Percentiles rank a stretch among this genome's conserved stretches.
phyloP scores from a whole-genome alignment of 2,329 filamentous ascomycete genomes.

The Dothidotthia symphoricarpi region DNA sequence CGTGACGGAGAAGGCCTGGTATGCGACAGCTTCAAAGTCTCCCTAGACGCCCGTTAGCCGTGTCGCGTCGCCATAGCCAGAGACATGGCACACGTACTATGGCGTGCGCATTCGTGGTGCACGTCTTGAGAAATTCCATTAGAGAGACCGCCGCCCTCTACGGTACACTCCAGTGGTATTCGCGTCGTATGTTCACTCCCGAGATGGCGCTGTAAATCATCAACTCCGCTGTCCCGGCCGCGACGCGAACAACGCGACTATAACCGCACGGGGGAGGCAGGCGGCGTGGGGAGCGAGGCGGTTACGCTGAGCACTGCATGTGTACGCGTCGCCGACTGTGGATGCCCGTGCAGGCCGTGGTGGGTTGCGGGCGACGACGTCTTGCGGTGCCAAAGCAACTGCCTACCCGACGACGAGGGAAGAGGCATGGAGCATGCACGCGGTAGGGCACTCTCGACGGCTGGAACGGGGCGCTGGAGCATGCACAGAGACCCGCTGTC shows the following conservation, averaged over 20 bases:
- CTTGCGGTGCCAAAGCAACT: too few species aligned
- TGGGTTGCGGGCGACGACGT: too few species aligned
- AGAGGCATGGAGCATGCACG: too few species aligned
- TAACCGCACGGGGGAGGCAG: constrained; percentile 2
- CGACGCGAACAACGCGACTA: constrained; percentile 16
- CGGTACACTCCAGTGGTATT: constrained; percentile 41
- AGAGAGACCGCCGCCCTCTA: constrained; percentile 35
- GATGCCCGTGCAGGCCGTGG: too few species aligned
- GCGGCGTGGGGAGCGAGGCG: background rate
- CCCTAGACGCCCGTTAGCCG: constrained; percentile 27
- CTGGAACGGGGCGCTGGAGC: background rate
- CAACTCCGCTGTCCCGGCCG: constrained; percentile 29
- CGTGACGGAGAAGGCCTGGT: constrained; percentile 37
- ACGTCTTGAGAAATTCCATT: constrained; percentile 43
- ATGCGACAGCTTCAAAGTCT: constrained; percentile 40
- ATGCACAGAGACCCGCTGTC: too few species aligned
- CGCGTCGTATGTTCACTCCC: constrained; percentile 37
- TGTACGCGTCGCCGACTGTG: too few species aligned
- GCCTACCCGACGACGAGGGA: too few species aligned
- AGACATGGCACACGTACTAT: too few species aligned
- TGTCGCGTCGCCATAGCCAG: too few species aligned
- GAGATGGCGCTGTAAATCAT: constrained; percentile 38
- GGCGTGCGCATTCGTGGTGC: constrained; percentile 41
- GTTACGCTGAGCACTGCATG: too few species aligned
- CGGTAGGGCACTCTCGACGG: too few species aligned